Evolutionary conservation across 306 rosid species (phyloP).

Genomic region (Gleditsia sinensis): DNA sequence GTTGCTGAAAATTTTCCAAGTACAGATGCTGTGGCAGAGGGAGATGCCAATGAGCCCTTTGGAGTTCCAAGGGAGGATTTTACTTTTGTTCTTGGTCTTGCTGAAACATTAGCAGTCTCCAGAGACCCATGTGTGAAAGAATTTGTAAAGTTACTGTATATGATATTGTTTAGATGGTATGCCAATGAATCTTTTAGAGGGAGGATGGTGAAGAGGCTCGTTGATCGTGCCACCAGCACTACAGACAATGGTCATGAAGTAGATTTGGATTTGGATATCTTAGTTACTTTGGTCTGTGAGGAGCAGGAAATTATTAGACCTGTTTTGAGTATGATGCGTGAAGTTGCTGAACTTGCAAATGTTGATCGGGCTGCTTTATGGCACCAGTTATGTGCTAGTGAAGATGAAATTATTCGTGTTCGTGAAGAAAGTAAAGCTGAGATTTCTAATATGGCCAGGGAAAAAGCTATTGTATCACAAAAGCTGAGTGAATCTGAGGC

Average conservation of each 20-base stretch:
- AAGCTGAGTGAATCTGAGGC: slow-evolving; percentile 87
- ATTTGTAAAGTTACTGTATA: slow-evolving; percentile 83
- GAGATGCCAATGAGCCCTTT: slow-evolving; percentile 68
- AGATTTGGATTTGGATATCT: slow-evolving; percentile 83
- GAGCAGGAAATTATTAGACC: slow-evolving; percentile 85
- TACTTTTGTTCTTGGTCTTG: slow-evolving; percentile 91
- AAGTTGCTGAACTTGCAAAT: slow-evolving; percentile 90
- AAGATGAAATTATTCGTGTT: slow-evolving; percentile 74
- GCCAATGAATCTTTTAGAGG: slow-evolving; percentile 80
- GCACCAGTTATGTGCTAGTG: slow-evolving; percentile 95
- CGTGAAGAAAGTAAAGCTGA: slow-evolving; percentile 83
- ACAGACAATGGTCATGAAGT: slow-evolving; percentile 68
- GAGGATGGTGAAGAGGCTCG: slow-evolving; percentile 88
- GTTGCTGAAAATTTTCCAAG: slow-evolving; percentile 60
- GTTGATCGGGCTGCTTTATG: slow-evolving; percentile 94
- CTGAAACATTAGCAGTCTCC: slow-evolving; percentile 92
- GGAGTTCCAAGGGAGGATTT: slow-evolving; percentile 84
- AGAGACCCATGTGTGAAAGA: slow-evolving; percentile 75
- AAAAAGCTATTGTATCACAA: slow-evolving; percentile 65
- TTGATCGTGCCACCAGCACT: slow-evolving; percentile 79
- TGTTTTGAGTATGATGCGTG: slow-evolving; percentile 90
- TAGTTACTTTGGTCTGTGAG: slow-evolving; percentile 80
- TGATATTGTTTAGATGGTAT: slow-evolving; percentile 88
- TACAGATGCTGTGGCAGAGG: slow-evolving; percentile 62
- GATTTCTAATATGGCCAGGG: slow-evolving; percentile 61